A percentile compares a stretch with the other conserved stretches of the same genome.
These are phyloP conservation scores for Ophiocordyceps australis DNA, from an alignment of 2,329 filamentous ascomycete genomes.

Conservation along the genomic window DNA sequence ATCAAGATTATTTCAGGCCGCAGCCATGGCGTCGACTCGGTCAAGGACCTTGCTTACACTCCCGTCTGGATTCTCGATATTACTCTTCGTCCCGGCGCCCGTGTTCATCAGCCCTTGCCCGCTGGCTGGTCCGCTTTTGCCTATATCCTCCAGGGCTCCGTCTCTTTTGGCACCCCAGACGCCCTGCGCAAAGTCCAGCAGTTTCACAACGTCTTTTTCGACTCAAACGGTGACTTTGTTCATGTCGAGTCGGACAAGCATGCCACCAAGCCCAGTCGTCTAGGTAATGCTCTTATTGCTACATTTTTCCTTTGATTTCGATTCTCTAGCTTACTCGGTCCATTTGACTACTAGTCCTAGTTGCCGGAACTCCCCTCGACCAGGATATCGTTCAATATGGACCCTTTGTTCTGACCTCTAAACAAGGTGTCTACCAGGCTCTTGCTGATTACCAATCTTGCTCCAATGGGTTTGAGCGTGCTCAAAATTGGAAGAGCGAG, in stretches of 20 bases:
- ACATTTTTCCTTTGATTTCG: too few relatives aligned
- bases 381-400: constrained; percentile 73
- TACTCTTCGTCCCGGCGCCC: constrained; percentile 60
- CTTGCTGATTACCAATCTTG: constrained; percentile 57
- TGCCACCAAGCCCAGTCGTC: constrained; percentile 37
- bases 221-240: constrained; percentile 59
- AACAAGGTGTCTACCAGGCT: constrained; percentile 59
- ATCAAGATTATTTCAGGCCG: constrained; percentile 86
- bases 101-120: constrained; percentile 57
- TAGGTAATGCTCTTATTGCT: constrained; percentile 22
- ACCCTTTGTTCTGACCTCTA: constrained; percentile 60
- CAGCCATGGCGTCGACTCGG: constrained; percentile 66
- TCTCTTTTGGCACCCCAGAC: constrained; percentile 38
- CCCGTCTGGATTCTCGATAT: constrained; percentile 94
- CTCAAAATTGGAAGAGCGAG: constrained; percentile 63
- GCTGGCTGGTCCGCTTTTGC: constrained; percentile 78
- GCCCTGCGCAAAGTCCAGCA: constrained; percentile 37
- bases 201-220: constrained; percentile 83
- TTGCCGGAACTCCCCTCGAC: constrained; percentile 64
- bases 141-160: constrained; percentile 64
- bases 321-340: too few relatives aligned
- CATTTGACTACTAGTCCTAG: too few relatives aligned
- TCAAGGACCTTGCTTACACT: constrained; percentile 85
- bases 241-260: constrained; percentile 49
- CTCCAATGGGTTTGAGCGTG: constrained; percentile 65